Evolutionary conservation across 257 asterid genomes (phyloP), one percentile per base, ranked within the genome.

Genomic region (Solanum peruvianum): DNA sequence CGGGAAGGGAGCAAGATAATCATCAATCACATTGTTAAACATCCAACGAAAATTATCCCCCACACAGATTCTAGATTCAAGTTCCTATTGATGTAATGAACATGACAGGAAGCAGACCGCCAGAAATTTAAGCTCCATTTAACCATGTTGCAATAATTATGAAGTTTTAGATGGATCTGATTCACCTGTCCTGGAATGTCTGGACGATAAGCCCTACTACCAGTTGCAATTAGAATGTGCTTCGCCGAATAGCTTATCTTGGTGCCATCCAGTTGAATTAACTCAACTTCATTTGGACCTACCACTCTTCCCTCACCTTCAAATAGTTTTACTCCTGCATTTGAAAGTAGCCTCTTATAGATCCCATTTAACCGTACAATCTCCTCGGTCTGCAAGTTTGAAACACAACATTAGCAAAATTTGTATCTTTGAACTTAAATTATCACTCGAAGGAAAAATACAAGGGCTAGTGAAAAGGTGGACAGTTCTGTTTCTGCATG

Each of bases 221-320:
- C 99, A 82, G 99, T 97, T 29, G 99, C 95, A 89, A 97, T 93
- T 86, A 97, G 90, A 86, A 97, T 96, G 87, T 96, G 94, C 90
- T 96, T 97, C 23, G 99, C 95, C 2, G 98, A 92, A 92, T 94
- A 97, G 87, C 88, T 93, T 82, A 97, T 94, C 90, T 94, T 97
- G 87, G 99, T 97, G 70, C 99, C 98, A 85, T 97, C 99, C 93
- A 96, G 89, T 86, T 96, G 99, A 78, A 90, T 94, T 87, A 97
- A 89, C 90, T 95, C 98, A 70, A 96, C 99, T 86, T 96, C 98
- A 92, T 97, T 94, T 60, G 98, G 98, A 90, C 98, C 96, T 83
- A 94, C 90, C 71, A 97, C 92, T 92, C 92, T 95, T 87, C 99
- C 99, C 92, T 96, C 99, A 86, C 99, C 99, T 93, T 97, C 99